Evolutionary conservation across 495 filamentous ascomycete genomes (phyloP).

Genomic region (Margaritispora aquatica): DNA sequence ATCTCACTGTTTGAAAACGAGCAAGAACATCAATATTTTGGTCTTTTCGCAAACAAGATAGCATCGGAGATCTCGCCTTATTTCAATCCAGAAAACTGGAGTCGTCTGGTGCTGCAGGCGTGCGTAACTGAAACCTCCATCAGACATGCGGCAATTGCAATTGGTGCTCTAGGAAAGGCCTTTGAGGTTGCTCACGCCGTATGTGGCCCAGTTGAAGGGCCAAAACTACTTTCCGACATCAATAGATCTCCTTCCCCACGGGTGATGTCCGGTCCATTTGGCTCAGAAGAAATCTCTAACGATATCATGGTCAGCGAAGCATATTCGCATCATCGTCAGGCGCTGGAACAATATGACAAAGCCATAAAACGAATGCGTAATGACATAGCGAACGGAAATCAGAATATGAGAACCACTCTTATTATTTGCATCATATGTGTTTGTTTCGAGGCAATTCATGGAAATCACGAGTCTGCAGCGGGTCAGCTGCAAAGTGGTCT

Average conservation of each 20-base stretch:
- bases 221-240: not conserved
- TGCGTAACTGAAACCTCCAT: slow-evolving; percentile 52
- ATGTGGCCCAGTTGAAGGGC: not conserved
- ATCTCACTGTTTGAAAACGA: slow-evolving; percentile 18
- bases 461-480: slow-evolving; percentile 13
- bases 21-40: slow-evolving; percentile 48
- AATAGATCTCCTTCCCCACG: not conserved
- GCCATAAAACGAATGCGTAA: slow-evolving; percentile 9
- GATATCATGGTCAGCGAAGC: slow-evolving; percentile 2
- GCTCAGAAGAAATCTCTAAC: not conserved
- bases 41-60: slow-evolving; percentile 49
- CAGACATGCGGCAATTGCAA: slow-evolving; percentile 56
- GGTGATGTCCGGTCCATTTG: not conserved
- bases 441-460: slow-evolving; percentile 17
- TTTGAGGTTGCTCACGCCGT: slow-evolving; percentile 5
- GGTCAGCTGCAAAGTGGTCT: slow-evolving; percentile 15
- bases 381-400: slow-evolving; percentile 2
- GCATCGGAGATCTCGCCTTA: slow-evolving; percentile 52
- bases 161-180: slow-evolving; percentile 56
- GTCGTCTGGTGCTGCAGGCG: slow-evolving; percentile 47
- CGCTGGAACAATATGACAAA: slow-evolving; percentile 14
- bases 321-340: slow-evolving; percentile 6
- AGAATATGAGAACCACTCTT: slow-evolving; percentile 12
- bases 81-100: slow-evolving; percentile 56
- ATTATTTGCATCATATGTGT: slow-evolving; percentile 12